Conservation (phyloP, 2,329 filamentous ascomycete species). For the Colletotrichum incanum region DNA sequence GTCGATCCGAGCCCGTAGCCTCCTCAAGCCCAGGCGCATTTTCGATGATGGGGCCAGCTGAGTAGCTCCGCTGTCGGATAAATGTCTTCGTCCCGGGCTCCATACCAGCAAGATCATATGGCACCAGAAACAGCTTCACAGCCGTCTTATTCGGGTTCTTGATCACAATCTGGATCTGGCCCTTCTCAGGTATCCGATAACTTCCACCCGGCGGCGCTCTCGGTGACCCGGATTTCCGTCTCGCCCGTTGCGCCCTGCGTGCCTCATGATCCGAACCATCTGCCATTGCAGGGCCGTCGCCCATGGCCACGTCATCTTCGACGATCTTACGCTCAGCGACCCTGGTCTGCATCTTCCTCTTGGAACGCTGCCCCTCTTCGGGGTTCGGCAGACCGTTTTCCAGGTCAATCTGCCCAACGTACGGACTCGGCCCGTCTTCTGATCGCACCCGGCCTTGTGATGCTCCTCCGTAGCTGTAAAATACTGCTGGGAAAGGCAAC, state of each 20-base stretch:
- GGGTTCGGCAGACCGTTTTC: slow-evolving; percentile 80
- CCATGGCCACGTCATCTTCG: slow-evolving; percentile 50
- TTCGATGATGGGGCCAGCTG: slow-evolving; percentile 87
- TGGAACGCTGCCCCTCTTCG: slow-evolving; percentile 63
- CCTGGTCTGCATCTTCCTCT: slow-evolving; percentile 65
- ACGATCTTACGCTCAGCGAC: slow-evolving; percentile 55
- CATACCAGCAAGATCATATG: slow-evolving; percentile 94
- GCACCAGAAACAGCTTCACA: slow-evolving; percentile 94
- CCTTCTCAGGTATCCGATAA: slow-evolving; percentile 94
- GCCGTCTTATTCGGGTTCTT: slow-evolving; percentile 99
- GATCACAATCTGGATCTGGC: slow-evolving; percentile 95
- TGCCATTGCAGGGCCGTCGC: slow-evolving; percentile 29
- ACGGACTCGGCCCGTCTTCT: slow-evolving; percentile 93
- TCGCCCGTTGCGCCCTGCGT: slow-evolving; percentile 50
- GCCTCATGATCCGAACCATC: slow-evolving; percentile 51
- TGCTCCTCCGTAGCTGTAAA: slow-evolving; percentile 89
- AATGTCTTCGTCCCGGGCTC: slow-evolving; percentile 96
- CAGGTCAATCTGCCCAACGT: slow-evolving; percentile 93
- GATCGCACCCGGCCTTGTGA: slow-evolving; percentile 74
- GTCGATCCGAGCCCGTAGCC: slow-evolving; percentile 63
- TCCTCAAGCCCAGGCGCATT: slow-evolving; percentile 60
- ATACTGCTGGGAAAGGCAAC: slow-evolving; percentile 92
- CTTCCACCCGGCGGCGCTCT: slow-evolving; percentile 85
- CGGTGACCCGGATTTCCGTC: slow-evolving; percentile 58
- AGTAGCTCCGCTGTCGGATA: slow-evolving; percentile 94